Evolutionary conservation across 306 rosid species (phyloP), one percentile per base, ranked within the genome.

Genomic region (Inga oerstediana): DNA sequence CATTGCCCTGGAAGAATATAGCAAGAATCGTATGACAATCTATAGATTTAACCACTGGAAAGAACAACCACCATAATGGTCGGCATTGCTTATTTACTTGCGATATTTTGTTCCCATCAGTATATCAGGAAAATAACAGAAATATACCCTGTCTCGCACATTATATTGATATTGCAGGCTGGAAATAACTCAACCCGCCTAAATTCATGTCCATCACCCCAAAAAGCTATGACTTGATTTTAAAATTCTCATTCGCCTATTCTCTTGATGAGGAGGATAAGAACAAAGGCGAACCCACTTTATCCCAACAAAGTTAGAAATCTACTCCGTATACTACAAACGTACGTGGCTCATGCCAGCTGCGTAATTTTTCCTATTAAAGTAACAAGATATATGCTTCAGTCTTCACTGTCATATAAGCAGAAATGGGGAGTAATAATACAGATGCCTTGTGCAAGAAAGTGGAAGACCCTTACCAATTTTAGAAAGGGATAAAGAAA

Each of bases 1-100:
- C 74, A 72, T 81, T 80, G 43, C 59, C 86, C 90, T 89, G 84
- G 68, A 78, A 71, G 49, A 83, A 77, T 35, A 76, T 49, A 45
- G 67, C 78, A 76, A 74, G 35, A 66, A 71, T 43, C 75, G 69
- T 79, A 67, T 66, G 46, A 52, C 72, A 86, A 76, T 67, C 52
- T 10, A 74, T 67, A 69, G 44, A 65, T 43, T 65, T 59, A 65
- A 37, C 77, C 35, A 72, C 39, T 76, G 17, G 49, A 52, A 17
- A 72, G 32, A 76, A 77, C 44, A 66, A 37, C 34, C 13, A 74
- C 49, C 27, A 37, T 19, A 17, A 14, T n/a, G 37, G 54, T 71
- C 12, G 75, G 24, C 41, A 72, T 72, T 72, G 30, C n/a, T 32
- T 14, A 34, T 27, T n/a, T 24, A 61, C 35, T 61, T 61, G 7